Percentiles rank a stretch among this genome's conserved stretches.
These are phyloP conservation scores for Trichoderma orchidacearum DNA, from an alignment of 495 filamentous ascomycete species.

Conservation along the genomic window DNA sequence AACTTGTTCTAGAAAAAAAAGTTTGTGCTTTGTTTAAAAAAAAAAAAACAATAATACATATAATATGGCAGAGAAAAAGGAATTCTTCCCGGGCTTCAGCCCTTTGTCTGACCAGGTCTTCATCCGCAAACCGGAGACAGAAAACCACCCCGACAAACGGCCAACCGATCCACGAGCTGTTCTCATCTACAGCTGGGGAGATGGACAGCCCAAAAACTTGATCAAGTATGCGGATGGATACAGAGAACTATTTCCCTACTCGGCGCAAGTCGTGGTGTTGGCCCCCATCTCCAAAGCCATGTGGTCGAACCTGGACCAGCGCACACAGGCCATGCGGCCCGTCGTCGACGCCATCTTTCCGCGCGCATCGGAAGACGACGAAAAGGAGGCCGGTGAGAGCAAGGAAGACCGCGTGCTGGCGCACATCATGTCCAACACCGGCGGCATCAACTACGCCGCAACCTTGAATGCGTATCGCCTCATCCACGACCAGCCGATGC, in stretches of 20 bases:
- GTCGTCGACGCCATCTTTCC: constrained; percentile 32
- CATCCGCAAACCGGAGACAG: constrained; percentile 10
- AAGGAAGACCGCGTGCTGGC: constrained; percentile 23
- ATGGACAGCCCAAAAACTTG: constrained; percentile 37
- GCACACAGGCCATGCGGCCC: constrained; percentile 33
- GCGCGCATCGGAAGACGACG: constrained; percentile 5
- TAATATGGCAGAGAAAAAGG: neutral
- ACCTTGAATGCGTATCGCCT: constrained; percentile 31
- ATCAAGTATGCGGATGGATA: constrained; percentile 41
- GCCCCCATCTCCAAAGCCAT: constrained; percentile 31
- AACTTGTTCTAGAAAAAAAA: no score
- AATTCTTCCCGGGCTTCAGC: constrained; percentile 17
- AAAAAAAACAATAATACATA: neutral
- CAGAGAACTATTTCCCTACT: constrained; percentile 29
- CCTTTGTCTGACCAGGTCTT: constrained; percentile 24
- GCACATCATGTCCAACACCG: constrained; percentile 39
- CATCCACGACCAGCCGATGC: constrained; percentile 22
- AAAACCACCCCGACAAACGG: constrained; percentile 2
- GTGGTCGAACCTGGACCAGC: constrained; percentile 23
- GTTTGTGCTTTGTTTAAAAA: no score
- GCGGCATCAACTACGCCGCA: constrained; percentile 34
- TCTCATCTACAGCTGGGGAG: constrained; percentile 41
- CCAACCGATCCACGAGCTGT: constrained; percentile 22
- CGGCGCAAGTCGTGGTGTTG: constrained; percentile 33
- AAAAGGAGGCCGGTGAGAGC: constrained; percentile 6